Evolutionary conservation across 1,284 basidiomycete species (phyloP).

Genomic region (Malassezia japonica): DNA sequence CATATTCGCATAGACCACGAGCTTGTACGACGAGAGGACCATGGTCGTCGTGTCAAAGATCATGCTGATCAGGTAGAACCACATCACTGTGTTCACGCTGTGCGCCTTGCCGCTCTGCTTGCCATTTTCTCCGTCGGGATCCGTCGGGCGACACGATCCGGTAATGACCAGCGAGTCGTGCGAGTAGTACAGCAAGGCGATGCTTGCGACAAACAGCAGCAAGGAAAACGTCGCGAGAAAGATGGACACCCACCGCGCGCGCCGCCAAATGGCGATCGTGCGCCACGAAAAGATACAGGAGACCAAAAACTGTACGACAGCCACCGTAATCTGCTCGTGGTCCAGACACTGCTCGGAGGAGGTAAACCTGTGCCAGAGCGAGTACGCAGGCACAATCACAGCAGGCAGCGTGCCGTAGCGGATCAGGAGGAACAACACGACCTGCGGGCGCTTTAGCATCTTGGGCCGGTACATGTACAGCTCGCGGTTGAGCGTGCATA

Average conservation of each 20-base stretch:
- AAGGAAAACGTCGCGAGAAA: conserved; percentile 19
- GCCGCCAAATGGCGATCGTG: conserved; percentile 35
- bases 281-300: conserved; percentile 29
- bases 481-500: conserved; percentile 14
- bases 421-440: conserved; percentile 26
- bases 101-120: too few relatives aligned
- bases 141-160: conserved; percentile 20
- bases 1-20: conserved; percentile 14
- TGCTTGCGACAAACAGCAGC: conserved; percentile 21
- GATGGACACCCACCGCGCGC: conserved; percentile 22
- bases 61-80: conserved; percentile 29
- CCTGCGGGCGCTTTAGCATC: conserved; percentile 20
- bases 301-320: conserved; percentile 27
- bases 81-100: conserved; percentile 21
- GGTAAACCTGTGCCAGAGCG: conserved; percentile 20
- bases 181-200: conserved; percentile 24
- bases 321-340: conserved; percentile 21
- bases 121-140: background rate
- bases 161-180: conserved; percentile 15
- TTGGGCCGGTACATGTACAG: conserved; percentile 20
- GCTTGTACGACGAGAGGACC: conserved; percentile 24
- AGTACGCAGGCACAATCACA: conserved; percentile 20
- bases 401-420: conserved; percentile 25
- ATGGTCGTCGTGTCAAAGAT: conserved; percentile 25
- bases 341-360: conserved; percentile 15